Base-by-base conservation (phyloP, 2,329 filamentous ascomycete species). In the Calycina herbarum region DNA sequence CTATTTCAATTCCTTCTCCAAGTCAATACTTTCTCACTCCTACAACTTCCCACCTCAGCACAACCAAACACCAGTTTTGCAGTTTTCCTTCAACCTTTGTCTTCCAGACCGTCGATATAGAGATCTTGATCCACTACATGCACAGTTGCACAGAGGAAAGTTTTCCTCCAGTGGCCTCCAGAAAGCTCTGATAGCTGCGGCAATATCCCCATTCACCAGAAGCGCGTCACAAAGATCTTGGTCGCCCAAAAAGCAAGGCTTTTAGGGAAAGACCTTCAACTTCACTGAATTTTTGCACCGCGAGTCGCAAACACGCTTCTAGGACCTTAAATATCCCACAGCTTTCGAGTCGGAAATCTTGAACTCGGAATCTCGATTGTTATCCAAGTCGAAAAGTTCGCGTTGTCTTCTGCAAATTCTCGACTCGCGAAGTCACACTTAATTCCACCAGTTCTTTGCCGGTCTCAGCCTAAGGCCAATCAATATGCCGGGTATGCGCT, bases 61-160 rank as follows among this genome's bases (percentile, higher is more conserved):
- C 48, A 13, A 13, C 48, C 8, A 20, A 24, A 54, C 48, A 10
- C 48, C 7, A 54, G 24, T 54, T 54, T 29, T 24, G 48, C 48
- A 54, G n/a, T 54, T 54, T 54, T 54, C 48, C 24, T 54, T 29
- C 20, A 54, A 57, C n/a, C 27, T 29, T 54, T 42, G 56, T 38
- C 29, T 45, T 27, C n/a, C 54, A 54, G 48, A 54, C 5, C 38
- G 11, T 40, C 13, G 8, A 13, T 54, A 54, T 54, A 27, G 20
- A 54, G 48, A 54, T 27, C 10, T 24, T 54, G 48, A 54, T 4
- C 48, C 3, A 54, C 48, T 27, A 24, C 48, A 54, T 54, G 48
- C 48, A 54, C 48, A 54, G 48, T 54, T 54, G 48, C 48, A 51
- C 45, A 27, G 8, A 24, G 20, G n/a, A 54, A 24, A 24, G 20